Evolutionary conservation across 345 rosid genomes (phyloP), one percentile per base, ranked within the genome.

Genomic region (Excoecaria agallocha): DNA sequence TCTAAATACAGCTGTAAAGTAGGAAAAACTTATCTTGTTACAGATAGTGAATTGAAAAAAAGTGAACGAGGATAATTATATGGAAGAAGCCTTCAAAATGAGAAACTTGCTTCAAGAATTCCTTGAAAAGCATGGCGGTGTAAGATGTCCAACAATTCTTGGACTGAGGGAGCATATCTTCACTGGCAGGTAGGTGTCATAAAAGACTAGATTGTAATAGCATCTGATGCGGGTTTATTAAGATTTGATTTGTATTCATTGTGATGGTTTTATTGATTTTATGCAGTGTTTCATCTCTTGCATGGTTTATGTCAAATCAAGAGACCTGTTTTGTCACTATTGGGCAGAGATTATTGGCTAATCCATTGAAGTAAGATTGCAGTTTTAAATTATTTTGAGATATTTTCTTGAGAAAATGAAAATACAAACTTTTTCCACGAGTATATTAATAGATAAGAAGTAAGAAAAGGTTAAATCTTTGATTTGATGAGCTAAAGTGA

Each of bases 281-380:
- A 61, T 84, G 82, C 90, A 96, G 99, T 81, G 99, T 96, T 82
- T 96, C 99, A 38, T 96, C 99, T 72, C 98, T 96, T 60, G 99
- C 99, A 16, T 96, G 99, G 99, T 93, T 96, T 82, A 93, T 96
- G 98, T 96, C 99, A 61, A 93, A 91, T 90, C 99, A 93, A 86
- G 99, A 96, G 82, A 96, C 92, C 17, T 93, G 99, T 83, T 96
- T 96, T 81, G 98, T 93, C 54, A 96, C 99, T 24, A 96, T 96
- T 72, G 98, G 98, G 69, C 99, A 93, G 87, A 89, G 99, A 80
- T 76, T 96, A 64, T 76, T 96, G 77, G 99, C 99, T 73, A 90
- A 90, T 78, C 99, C 99, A 69, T 80, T 96, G 80, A 96, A 83
- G 99, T 95, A 85, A 68, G 71, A 48, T 68, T 49, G 20, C 43